Evolutionary conservation across 2,329 filamentous ascomycete species (phyloP).

Genomic region (Lasiodiplodia theobromae): DNA sequence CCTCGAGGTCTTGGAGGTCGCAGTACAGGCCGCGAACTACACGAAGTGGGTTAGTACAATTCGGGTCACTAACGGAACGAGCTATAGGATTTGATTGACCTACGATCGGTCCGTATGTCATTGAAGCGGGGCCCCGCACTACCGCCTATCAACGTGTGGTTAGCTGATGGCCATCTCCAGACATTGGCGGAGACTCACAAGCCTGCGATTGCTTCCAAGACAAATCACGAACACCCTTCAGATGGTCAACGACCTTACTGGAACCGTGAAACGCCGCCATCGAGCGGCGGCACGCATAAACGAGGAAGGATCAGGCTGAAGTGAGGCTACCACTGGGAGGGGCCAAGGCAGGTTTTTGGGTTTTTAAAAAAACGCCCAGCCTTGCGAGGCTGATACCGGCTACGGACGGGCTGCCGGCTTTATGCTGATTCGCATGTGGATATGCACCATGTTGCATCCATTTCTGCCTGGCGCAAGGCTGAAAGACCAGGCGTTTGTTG

Average conservation of each 20-base stretch:
- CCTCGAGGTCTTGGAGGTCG: neutral
- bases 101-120: neutral
- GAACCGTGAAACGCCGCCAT: constrained; percentile 12
- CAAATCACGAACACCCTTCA: constrained; percentile 3
- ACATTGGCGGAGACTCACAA: neutral
- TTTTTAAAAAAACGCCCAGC: neutral
- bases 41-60: neutral
- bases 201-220: constrained; percentile 1
- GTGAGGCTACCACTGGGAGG: constrained; percentile 18
- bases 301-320: neutral
- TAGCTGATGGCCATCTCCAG: neutral
- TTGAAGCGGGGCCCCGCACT: neutral
- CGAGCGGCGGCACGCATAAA: neutral
- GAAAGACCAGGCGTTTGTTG: neutral
- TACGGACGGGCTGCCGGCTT: constrained; percentile 7
- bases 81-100: neutral
- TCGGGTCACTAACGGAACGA: neutral
- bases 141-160: neutral
- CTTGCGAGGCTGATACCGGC: constrained; percentile 20
- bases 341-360: neutral
- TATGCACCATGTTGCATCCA: neutral
- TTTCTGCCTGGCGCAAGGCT: constrained; percentile 18
- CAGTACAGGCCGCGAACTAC: neutral
- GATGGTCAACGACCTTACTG: constrained; percentile 10
- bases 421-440: constrained; percentile 16